Evolutionary conservation across 495 filamentous ascomycete genomes (phyloP).

Genomic region (Schizothecium vesticola): DNA sequence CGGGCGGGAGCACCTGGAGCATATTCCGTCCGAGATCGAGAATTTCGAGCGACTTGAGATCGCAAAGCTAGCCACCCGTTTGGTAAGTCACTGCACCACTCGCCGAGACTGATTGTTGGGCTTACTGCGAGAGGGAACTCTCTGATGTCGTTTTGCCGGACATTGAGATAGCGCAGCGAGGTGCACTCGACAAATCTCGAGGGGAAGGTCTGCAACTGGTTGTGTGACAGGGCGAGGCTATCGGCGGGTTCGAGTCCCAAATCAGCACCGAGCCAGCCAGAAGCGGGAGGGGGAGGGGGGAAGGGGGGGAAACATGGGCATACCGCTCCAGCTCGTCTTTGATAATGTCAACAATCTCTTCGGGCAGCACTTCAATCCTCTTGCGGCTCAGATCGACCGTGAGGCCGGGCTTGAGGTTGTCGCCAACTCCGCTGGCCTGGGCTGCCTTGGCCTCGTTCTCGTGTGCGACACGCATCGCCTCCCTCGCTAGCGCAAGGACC

Average conservation of each 20-base stretch:
- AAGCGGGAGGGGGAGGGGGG: not conserved
- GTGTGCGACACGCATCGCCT: slow-evolving; percentile 61
- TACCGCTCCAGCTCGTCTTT: slow-evolving; percentile 90
- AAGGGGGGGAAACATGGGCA: slow-evolving; percentile 6
- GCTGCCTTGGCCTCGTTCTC: slow-evolving; percentile 64
- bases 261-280: not conserved
- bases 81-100: slow-evolving; percentile 10
- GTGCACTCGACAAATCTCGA: slow-evolving; percentile 78
- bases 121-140: slow-evolving; percentile 83
- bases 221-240: slow-evolving; percentile 86
- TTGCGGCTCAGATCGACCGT: slow-evolving; percentile 87
- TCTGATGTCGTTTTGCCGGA: slow-evolving; percentile 77
- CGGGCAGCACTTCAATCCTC: slow-evolving; percentile 72
- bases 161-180: slow-evolving; percentile 90
- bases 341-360: slow-evolving; percentile 86
- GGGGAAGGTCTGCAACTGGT: slow-evolving; percentile 73
- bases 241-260: slow-evolving; percentile 9
- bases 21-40: slow-evolving; percentile 86
- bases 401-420: slow-evolving; percentile 67
- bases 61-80: slow-evolving; percentile 51
- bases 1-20: slow-evolving; percentile 68
- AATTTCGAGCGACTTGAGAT: slow-evolving; percentile 81
- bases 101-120: slow-evolving; percentile 13
- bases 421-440: slow-evolving; percentile 61
- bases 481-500: slow-evolving; percentile 53